Base-by-base conservation (phyloP, 2,329 filamentous ascomycete genomes). In the Verticillium alfalfae region DNA sequence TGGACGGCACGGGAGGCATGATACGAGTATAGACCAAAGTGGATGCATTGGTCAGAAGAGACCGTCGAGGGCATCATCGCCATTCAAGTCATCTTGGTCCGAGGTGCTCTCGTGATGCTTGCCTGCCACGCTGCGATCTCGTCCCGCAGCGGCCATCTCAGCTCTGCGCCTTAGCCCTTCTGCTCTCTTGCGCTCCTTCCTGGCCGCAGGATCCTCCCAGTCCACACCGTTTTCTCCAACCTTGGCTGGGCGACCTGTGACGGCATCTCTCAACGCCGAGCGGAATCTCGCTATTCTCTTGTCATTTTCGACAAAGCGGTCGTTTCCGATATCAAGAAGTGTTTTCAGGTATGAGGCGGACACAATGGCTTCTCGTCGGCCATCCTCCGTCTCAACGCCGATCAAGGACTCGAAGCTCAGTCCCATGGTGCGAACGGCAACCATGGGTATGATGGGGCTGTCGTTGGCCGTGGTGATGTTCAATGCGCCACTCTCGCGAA, bases 401-500 rank as follows among this genome's bases (percentile, higher is more conserved):
- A 98, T 82, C 34, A 97, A 82, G 1, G 90, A 91, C 75, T 96
- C 92, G 64, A 97, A 86, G 1, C 86, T 84, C 1, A 97, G 81
- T 0, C 93, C 93, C 73, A 91, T 90, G 5, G 91, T 93, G 18
- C 94, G 87, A 37, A 98, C 86, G 3, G 90, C 94, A 3, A 97
- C 91, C 73, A 97, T 90, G 2, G 92, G 92, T 18, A 72, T 83
- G 5, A 73, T 65, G 12, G 62, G 34, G 1, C 39, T 67, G 0
- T 73, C 65, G 3, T 76, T 73, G 2, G 68, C 60, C 1, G 71
- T 66, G 34, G 72, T 69, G 6, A 67, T 65, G 69, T 89, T 91
- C 62, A 96, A 82, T 58, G 94, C 89, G 18, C 94, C 94, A 63
- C 90, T 95, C 76, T 98, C 94, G 15, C 94, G 88, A 72, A 97